Conservation (phyloP, 306 rosid genomes). For the Prinsepia uniflora region DNA sequence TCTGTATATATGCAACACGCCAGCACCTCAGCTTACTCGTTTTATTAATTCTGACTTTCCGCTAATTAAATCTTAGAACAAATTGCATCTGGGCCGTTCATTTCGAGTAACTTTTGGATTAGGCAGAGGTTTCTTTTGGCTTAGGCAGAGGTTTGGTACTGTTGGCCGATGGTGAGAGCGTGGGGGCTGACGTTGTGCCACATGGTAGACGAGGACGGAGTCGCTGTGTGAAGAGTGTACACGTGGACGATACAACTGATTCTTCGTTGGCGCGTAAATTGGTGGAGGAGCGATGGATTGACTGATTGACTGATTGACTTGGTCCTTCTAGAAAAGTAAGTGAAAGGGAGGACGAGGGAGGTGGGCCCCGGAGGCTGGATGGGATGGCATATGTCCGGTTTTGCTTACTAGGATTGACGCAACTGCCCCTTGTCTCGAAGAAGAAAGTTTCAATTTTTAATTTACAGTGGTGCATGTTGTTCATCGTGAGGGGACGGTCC, state of each 20-base stretch:
- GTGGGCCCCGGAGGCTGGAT: not conserved
- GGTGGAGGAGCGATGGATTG: not conserved
- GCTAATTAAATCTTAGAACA: not conserved
- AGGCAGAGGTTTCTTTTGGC: not conserved
- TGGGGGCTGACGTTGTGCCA: not conserved
- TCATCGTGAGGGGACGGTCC: not conserved
- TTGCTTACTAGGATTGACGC: not conserved
- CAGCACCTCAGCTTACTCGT: not conserved
- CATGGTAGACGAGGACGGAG: constrained; percentile 17
- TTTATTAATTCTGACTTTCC: not conserved
- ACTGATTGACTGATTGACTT: constrained; percentile 14
- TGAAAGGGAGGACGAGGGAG: not conserved
- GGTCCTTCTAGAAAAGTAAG: constrained; percentile 34
- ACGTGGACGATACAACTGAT: constrained; percentile 30
- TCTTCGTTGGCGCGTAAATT: constrained; percentile 44
- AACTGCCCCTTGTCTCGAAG: constrained; percentile 19
- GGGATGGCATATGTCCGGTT: constrained; percentile 2
- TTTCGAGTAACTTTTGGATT: not conserved
- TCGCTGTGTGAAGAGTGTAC: not conserved
- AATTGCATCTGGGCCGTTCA: constrained; percentile 23
- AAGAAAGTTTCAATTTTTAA: not conserved
- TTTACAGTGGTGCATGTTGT: not conserved
- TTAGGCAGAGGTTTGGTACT: not conserved
- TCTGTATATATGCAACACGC: not conserved
- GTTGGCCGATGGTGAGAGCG: not conserved